phyloP scores from a whole-genome alignment of 2,329 filamentous ascomycete species.

The Ophiocordyceps camponoti-floridani region DNA sequence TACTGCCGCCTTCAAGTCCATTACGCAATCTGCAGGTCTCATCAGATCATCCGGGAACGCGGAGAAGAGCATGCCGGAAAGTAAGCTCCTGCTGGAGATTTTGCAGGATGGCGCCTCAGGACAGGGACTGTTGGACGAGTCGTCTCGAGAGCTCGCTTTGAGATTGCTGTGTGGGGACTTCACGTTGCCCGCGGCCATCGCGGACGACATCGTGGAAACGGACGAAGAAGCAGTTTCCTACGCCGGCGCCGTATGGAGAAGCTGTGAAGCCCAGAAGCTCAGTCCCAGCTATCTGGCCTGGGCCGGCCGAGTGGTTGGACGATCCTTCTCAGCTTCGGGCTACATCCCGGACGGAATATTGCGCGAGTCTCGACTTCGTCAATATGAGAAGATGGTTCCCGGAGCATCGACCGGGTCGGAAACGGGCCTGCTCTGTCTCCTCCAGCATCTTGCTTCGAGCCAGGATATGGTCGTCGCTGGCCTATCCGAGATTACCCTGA shows the following conservation, averaged over 20 bases:
- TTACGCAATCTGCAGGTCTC: conserved; percentile 50
- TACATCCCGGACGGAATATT: conserved; percentile 42
- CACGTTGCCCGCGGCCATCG: conserved; percentile 23
- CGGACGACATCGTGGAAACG: conserved; percentile 47
- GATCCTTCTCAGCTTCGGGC: conserved; percentile 65
- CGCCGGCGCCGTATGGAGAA: conserved; percentile 56
- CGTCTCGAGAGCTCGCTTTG: conserved; percentile 53
- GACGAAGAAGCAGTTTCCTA: conserved; percentile 46
- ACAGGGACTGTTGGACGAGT: conserved; percentile 47
- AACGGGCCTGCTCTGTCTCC: conserved; percentile 39
- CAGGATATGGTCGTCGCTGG: conserved; percentile 37
- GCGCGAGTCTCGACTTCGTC: conserved; percentile 36
- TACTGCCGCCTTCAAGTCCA: conserved; percentile 41
- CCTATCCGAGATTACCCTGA: conserved; percentile 40
- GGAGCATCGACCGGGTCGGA: conserved; percentile 39
- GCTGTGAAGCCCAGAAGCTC: conserved; percentile 44
- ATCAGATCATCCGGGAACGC: conserved; percentile 54
- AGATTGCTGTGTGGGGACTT: conserved; percentile 63
- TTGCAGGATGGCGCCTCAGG: conserved; percentile 51
- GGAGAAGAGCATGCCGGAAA: conserved; percentile 54
- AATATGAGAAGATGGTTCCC: conserved; percentile 28
- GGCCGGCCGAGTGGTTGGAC: conserved; percentile 70
- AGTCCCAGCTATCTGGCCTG: conserved; percentile 61
- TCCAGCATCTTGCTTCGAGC: conserved; percentile 43
- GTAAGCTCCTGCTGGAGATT: conserved; percentile 61